Percentiles rank a stretch among this genome's conserved stretches.
These are phyloP conservation scores for Lodderomyces beijingensis DNA, from an alignment of 1,139 yeast species.

Conservation along the genomic window DNA sequence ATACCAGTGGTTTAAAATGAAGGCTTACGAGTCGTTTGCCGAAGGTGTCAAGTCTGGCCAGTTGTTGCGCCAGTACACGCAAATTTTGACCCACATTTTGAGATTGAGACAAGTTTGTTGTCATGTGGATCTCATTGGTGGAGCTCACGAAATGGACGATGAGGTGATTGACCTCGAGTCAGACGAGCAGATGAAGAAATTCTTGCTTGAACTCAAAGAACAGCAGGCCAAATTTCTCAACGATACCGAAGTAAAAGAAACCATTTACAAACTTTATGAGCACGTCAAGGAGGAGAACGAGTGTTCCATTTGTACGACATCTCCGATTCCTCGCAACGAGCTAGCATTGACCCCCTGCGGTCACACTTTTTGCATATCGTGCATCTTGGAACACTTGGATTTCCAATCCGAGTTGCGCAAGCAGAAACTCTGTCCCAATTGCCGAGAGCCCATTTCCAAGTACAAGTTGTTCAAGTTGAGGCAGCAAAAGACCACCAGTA, in stretches of 20 bases:
- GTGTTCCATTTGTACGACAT: slow-evolving; percentile 80
- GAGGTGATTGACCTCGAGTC: slow-evolving; percentile 19
- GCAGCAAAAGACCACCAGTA: slow-evolving; percentile 23
- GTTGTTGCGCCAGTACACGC: slow-evolving; percentile 68
- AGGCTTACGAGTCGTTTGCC: slow-evolving; percentile 64
- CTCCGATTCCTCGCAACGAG: slow-evolving; percentile 52
- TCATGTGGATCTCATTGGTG: slow-evolving; percentile 63
- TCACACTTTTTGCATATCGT: slow-evolving; percentile 71
- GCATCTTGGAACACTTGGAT: slow-evolving; percentile 68
- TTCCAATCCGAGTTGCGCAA: slow-evolving; percentile 32
- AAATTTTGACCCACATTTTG: slow-evolving; percentile 77
- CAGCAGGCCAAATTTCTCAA: slow-evolving; percentile 30
- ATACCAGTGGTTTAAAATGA: slow-evolving; percentile 65
- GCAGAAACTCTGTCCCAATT: slow-evolving; percentile 55
- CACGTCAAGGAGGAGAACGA: slow-evolving; percentile 48
- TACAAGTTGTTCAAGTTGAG: slow-evolving; percentile 40
- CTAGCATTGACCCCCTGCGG: slow-evolving; percentile 74
- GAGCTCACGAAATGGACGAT: slow-evolving; percentile 37
- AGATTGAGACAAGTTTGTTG: slow-evolving; percentile 87
- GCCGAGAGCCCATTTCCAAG: slow-evolving; percentile 43
- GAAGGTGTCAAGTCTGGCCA: slow-evolving; percentile 65
- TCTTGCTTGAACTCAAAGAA: slow-evolving; percentile 15
- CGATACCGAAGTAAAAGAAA: slow-evolving; percentile 27
- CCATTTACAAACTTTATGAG: slow-evolving; percentile 23
- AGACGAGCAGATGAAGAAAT: slow-evolving; percentile 13